A percentile compares a stretch with the other conserved stretches of the same genome.
Conservation (phyloP, 2,329 filamentous ascomycete species). For the Neopestalotiopsis sp. region DNA sequence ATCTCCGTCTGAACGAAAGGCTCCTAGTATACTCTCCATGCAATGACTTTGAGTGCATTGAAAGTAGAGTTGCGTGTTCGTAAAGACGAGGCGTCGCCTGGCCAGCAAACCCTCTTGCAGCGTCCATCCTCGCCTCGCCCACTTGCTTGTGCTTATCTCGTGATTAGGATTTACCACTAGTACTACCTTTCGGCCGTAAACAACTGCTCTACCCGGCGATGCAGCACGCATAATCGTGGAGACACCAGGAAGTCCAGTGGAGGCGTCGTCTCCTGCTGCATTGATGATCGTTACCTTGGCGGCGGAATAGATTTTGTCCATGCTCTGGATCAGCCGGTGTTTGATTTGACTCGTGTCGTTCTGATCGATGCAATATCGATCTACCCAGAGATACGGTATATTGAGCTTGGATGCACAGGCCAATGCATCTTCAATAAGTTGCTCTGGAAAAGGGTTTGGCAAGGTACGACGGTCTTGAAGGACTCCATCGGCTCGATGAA, state of each 20-base stretch:
- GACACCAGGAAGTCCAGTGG: neutral
- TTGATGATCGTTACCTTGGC: neutral
- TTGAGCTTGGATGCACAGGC: neutral
- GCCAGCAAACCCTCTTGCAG: neutral
- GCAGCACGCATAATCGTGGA: neutral
- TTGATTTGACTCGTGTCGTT: neutral
- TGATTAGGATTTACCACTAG: neutral
- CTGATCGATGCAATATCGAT: neutral
- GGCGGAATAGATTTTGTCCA: neutral
- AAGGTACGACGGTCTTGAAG: neutral
- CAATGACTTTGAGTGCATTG: neutral
- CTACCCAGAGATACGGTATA: neutral
- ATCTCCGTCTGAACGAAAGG: neutral
- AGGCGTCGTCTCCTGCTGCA: neutral
- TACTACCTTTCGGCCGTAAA: neutral
- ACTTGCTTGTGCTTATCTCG: neutral
- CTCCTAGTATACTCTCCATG: neutral
- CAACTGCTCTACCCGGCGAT: rapidly evolving
- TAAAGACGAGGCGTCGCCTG: neutral
- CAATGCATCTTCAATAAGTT: neutral
- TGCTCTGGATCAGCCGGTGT: neutral
- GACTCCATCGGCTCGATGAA: neutral
- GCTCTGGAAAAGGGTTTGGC: neutral
- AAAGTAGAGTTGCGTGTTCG: neutral
- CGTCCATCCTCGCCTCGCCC: neutral